Evolutionary conservation across 148 eudicot species (phyloP), one percentile per base, ranked within the genome.

Genomic region (Vaccinium macrocarpon): DNA sequence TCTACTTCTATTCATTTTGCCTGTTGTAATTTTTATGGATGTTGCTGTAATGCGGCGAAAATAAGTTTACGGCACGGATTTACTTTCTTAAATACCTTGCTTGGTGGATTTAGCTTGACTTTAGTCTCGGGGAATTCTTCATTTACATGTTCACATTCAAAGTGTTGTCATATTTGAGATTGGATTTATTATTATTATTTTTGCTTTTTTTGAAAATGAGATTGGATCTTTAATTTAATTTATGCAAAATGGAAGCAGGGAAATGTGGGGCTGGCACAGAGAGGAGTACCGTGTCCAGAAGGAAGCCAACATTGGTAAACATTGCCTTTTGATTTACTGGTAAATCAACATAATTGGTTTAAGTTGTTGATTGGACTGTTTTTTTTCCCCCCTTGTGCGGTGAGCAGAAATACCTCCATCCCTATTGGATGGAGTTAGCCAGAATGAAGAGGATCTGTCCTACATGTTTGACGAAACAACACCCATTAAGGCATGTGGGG

Each of bases 401-500:
- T 86, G 86, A 55, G 53, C 88, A 92, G 93, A 89, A 76, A 77
- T 89, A 80, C 86, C 94, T 25, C 86, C 87, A 66, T 87, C 87
- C 83, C 77, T 91, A 6, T 90, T 93, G 92, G 88, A 88, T 77
- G 90, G 87, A 84, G 88, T 82, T 38, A 87, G 81, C 79, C 86
- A 87, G 51, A 89, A 89, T 86, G 91, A 86, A 88, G 91, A 86
- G 84, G 93, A 88, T 42, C 77, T 91, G 51, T 90, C 97, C 56
- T 88, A 82, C 81, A 88, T 91, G 88, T 88, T 92, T 82, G 89
- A 91, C 80, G 92, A 87, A 80, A 84, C 95, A 42, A 96, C 98
- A 12, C 99, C 99, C 2, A 64, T 92, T 42, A 96, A 91, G 89
- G 93, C 93, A 84, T 96, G 95, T 80, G 95, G 94, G 49, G 97